A percentile compares a stretch with the other conserved stretches of the same genome.
Conservation (phyloP, 192 early-diverging fungal species). For the Umbelopsis ramanniana region DNA sequence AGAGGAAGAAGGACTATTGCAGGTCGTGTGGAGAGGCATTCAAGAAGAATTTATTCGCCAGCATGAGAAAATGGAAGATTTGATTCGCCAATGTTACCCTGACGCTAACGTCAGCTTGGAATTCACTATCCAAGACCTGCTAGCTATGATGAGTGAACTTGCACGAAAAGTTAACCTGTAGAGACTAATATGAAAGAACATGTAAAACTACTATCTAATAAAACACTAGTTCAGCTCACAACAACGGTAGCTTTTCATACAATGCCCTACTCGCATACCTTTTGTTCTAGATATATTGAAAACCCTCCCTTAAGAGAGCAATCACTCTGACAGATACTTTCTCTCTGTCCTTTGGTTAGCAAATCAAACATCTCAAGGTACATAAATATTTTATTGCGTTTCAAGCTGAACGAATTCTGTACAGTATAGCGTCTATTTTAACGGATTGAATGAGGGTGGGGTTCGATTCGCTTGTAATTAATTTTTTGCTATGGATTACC, state of each 20-base stretch:
- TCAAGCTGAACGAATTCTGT: neutral
- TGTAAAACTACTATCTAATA: conserved; percentile 1
- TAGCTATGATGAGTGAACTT: conserved; percentile 71
- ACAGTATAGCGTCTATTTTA: conserved; percentile 1
- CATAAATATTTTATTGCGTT: neutral
- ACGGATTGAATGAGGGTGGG: neutral
- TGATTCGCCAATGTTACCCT: conserved; percentile 87
- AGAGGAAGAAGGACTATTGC: conserved; percentile 79
- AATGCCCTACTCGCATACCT: no score
- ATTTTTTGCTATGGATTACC: no score
- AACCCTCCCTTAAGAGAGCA: no score
- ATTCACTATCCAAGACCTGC: conserved; percentile 82
- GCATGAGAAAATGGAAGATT: conserved; percentile 78
- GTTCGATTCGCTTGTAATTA: neutral
- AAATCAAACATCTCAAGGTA: no score
- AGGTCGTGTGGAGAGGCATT: conserved; percentile 91
- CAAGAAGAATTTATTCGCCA: conserved; percentile 84
- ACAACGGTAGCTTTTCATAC: no score
- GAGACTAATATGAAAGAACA: neutral
- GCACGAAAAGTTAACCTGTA: conserved; percentile 36
- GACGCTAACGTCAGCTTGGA: conserved; percentile 82
- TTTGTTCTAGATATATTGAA: no score
- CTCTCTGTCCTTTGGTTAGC: no score
- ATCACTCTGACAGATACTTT: no score
- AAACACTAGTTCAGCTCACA: neutral